These are phyloP conservation scores for Helichrysum umbraculigerum DNA, from an alignment of 129 eudicot genomes.

Conservation along the genomic window DNA sequence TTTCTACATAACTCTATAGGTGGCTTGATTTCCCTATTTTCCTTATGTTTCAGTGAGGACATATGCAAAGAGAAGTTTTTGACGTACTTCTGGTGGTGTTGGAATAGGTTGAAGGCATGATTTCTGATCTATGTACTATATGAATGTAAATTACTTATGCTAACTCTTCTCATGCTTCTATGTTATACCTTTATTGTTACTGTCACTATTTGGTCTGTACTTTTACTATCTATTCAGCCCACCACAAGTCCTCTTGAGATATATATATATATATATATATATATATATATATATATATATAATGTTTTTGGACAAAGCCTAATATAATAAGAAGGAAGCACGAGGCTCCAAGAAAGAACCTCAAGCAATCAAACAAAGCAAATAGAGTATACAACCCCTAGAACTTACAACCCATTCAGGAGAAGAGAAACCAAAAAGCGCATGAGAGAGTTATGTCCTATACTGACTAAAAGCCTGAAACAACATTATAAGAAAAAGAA, in stretches of 20 bases:
- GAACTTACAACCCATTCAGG: too few relatives aligned
- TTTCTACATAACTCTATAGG: conserved; percentile 14
- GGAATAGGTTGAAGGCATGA: conserved; percentile 82
- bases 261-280: too few relatives aligned
- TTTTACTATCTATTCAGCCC: background rate
- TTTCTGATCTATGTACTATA: conserved; percentile 20
- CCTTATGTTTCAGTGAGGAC: conserved; percentile 61
- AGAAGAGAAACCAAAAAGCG: too few relatives aligned
- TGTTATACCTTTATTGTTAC: background rate
- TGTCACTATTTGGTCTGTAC: conserved; percentile 14
- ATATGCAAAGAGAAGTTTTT: conserved; percentile 82
- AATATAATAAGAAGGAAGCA: too few relatives aligned
- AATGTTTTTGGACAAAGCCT: too few relatives aligned
- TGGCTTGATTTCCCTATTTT: conserved; percentile 13
- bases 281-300: too few relatives aligned
- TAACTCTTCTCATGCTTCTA: conserved; percentile 19
- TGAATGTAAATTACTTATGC: conserved; percentile 18
- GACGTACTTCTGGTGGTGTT: conserved; percentile 97
- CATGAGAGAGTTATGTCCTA: background rate
- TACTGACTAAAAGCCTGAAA: background rate
- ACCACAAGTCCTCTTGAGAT: conserved; percentile 4
- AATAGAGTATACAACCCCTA: too few relatives aligned
- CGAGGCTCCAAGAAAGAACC: too few relatives aligned
- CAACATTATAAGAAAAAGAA: background rate
- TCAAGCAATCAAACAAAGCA: too few relatives aligned